Percentiles rank a stretch among this genome's conserved stretches.
phyloP scores from a whole-genome alignment of 2,329 filamentous ascomycete genomes.

The Thelonectria rubi region DNA sequence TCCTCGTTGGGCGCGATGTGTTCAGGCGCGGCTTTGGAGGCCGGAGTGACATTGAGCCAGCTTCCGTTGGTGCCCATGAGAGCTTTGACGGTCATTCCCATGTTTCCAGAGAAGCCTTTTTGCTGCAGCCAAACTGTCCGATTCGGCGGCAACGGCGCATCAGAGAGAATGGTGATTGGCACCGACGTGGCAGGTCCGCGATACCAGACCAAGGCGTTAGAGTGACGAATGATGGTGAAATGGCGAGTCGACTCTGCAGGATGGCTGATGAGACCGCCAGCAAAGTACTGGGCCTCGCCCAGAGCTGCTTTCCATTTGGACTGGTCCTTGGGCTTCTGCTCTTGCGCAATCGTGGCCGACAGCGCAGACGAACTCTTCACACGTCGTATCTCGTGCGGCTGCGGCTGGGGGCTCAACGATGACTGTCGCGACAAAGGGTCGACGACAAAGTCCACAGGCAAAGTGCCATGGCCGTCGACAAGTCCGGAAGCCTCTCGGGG shows the following conservation, averaged over 20 bases:
- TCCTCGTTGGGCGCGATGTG: conserved; percentile 67
- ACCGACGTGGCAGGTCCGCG: conserved; percentile 71
- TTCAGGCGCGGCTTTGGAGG: conserved; percentile 53
- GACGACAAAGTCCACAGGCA: conserved; percentile 39
- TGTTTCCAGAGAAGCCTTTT: conserved; percentile 73
- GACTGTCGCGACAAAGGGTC: conserved; percentile 34
- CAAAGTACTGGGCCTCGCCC: conserved; percentile 70
- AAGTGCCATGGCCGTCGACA: conserved; percentile 27
- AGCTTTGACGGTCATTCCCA: conserved; percentile 73
- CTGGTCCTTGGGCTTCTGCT: conserved; percentile 32
- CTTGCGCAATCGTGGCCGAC: conserved; percentile 23
- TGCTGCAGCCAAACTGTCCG: conserved; percentile 74
- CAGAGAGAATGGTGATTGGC: conserved; percentile 70
- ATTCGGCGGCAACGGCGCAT: conserved; percentile 62
- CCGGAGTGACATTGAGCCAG: conserved; percentile 76
- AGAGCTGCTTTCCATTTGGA: conserved; percentile 58
- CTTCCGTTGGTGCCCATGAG: conserved; percentile 65
- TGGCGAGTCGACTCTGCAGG: conserved; percentile 72
- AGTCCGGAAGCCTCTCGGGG: conserved; percentile 36
- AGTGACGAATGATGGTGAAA: conserved; percentile 73
- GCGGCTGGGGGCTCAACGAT: conserved; percentile 25
- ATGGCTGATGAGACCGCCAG: conserved; percentile 70
- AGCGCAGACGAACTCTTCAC: conserved; percentile 48
- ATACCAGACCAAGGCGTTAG: conserved; percentile 71
- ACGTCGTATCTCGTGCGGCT: conserved; percentile 40